Conservation (phyloP, 257 asterid genomes). For the Marsdenia floribunda region DNA sequence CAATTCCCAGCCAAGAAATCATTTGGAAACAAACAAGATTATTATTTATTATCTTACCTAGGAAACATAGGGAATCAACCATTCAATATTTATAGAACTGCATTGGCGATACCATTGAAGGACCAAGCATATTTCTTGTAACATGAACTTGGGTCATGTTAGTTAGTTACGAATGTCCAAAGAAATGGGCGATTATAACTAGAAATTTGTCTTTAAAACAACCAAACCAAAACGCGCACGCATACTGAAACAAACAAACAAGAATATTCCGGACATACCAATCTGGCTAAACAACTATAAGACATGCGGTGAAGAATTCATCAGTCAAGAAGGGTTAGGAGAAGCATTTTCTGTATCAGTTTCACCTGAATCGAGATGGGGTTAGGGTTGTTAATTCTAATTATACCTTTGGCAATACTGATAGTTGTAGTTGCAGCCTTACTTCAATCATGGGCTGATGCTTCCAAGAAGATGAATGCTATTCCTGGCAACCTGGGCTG, state of each 20-base stretch:
- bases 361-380: slow-evolving; percentile 16
- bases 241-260: background rate
- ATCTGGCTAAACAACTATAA: slow-evolving; percentile 4
- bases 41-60: too few relatives aligned
- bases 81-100: too few relatives aligned
- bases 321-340: background rate
- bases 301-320: background rate
- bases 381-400: slow-evolving; percentile 7
- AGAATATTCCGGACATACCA: slow-evolving; percentile 7
- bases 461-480: slow-evolving; percentile 52
- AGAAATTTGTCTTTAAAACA: background rate
- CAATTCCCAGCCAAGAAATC: too few relatives aligned
- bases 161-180: background rate
- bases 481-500: slow-evolving; percentile 81
- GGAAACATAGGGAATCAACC: too few relatives aligned
- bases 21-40: too few relatives aligned
- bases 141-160: too few relatives aligned
- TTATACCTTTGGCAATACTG: background rate
- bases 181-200: background rate
- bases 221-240: background rate
- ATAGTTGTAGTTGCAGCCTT: slow-evolving; percentile 15
- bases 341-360: slow-evolving; percentile 3
- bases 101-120: too few relatives aligned
- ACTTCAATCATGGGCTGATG: slow-evolving; percentile 36
- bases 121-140: too few relatives aligned